Evolutionary conservation across 495 filamentous ascomycete species (phyloP).

Genomic region (Xylaria bambusicola): DNA sequence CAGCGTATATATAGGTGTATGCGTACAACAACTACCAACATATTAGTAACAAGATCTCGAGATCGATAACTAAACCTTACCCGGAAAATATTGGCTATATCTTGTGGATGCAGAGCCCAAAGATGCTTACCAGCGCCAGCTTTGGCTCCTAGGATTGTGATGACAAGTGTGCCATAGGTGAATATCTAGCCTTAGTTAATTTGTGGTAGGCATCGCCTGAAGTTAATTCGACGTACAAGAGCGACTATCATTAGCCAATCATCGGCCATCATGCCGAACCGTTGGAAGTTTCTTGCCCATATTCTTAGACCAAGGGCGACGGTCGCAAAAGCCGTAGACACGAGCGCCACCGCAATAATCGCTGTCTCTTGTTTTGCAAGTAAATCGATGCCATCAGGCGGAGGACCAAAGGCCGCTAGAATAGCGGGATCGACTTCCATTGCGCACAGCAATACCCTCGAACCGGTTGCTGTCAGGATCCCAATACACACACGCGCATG

Average conservation of each 20-base stretch:
- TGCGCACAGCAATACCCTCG: not conserved
- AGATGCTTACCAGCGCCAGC: conserved; percentile 35
- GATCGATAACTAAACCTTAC: conserved; percentile 7
- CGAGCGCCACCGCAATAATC: conserved; percentile 22
- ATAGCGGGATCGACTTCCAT: conserved; percentile 23
- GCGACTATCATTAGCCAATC: conserved; percentile 40
- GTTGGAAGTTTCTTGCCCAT: conserved; percentile 29
- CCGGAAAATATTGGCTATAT: conserved; percentile 22
- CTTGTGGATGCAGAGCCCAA: conserved; percentile 28
- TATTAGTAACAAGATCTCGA: not conserved
- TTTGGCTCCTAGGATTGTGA: conserved; percentile 26
- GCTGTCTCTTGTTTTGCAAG: conserved; percentile 31
- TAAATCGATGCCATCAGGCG: conserved; percentile 29
- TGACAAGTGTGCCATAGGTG: conserved; percentile 33
- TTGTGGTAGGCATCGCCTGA: conserved; percentile 15
- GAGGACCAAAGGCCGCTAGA: conserved; percentile 29
- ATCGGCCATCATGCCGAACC: conserved; percentile 34
- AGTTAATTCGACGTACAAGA: conserved; percentile 26
- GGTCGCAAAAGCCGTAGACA: conserved; percentile 30
- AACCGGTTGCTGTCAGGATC: not conserved
- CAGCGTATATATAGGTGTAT: conserved; percentile 39
- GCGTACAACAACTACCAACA: conserved; percentile 32
- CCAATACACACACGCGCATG: not conserved
- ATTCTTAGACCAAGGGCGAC: conserved; percentile 38
- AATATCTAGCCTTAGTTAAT: conserved; percentile 19